Evolutionary conservation across 495 filamentous ascomycete species (phyloP).

Genomic region (Lasiosphaeriaceae sp.): DNA sequence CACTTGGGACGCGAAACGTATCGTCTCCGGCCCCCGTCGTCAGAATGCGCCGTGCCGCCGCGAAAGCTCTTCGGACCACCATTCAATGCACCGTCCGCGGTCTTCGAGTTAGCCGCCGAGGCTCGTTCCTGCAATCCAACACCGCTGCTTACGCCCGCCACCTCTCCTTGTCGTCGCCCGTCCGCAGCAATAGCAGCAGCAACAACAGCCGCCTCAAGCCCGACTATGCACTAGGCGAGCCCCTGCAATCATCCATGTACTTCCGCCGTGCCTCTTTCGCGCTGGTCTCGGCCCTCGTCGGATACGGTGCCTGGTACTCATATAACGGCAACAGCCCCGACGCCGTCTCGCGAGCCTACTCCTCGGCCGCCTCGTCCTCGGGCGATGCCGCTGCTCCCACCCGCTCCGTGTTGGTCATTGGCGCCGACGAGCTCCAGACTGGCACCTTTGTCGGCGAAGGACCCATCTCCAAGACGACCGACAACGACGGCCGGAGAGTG

Average conservation of each 20-base stretch:
- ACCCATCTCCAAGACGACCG: constrained; percentile 80
- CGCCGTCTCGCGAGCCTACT: constrained; percentile 27
- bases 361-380: constrained; percentile 6
- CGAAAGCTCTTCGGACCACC: constrained; percentile 41
- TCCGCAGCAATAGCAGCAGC: background rate
- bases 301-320: constrained; percentile 49
- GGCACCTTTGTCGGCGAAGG: constrained; percentile 73
- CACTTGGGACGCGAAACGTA: background rate
- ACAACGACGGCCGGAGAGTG: constrained; percentile 73
- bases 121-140: constrained; percentile 17
- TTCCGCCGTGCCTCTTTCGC: constrained; percentile 42
- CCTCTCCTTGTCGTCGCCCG: constrained; percentile 17
- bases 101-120: constrained; percentile 36
- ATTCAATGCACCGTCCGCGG: constrained; percentile 40
- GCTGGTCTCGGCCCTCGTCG: constrained; percentile 44
- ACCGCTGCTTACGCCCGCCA: constrained; percentile 11
- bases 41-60: constrained; percentile 46
- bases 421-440: constrained; percentile 79
- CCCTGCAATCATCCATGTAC: constrained; percentile 49
- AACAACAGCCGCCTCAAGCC: no score
- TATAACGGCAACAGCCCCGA: constrained; percentile 35
- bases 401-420: constrained; percentile 65
- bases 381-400: constrained; percentile 25
- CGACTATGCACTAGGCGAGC: constrained; percentile 27
- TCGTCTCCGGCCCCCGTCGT: background rate